These are phyloP conservation scores for Speleostelium caveatum DNA, from an alignment of 78 protist species.

Conservation along the genomic window DNA sequence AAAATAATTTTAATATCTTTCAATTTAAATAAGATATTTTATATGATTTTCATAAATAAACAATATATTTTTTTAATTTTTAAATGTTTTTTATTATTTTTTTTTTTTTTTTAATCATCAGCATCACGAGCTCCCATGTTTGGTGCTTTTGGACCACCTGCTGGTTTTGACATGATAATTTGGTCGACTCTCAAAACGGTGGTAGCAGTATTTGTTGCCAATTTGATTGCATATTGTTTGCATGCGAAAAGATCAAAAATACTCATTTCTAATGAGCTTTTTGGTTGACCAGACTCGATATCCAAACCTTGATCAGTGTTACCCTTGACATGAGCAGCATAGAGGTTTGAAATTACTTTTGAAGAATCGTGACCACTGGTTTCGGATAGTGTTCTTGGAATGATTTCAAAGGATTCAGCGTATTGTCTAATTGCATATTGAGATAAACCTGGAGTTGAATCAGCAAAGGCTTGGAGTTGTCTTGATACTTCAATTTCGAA, in stretches of 20 bases:
- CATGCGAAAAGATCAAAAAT: slow-evolving; percentile 88
- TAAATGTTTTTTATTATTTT: neutral
- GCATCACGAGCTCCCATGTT: slow-evolving; percentile 24
- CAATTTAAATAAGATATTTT: too few species aligned
- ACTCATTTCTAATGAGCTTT: slow-evolving; percentile 66
- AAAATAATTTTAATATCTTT: too few species aligned
- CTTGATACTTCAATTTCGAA: slow-evolving; percentile 94
- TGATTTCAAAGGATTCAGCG: slow-evolving; percentile 96
- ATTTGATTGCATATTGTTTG: slow-evolving; percentile 86
- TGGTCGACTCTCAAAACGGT: slow-evolving; percentile 99
- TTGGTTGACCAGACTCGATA: slow-evolving; percentile 77
- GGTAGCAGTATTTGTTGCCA: slow-evolving; percentile 98
- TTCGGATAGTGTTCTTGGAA: slow-evolving; percentile 98
- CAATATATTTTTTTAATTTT: neutral
- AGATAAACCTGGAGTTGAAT: slow-evolving; percentile 89
- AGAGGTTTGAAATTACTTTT: slow-evolving; percentile 86
- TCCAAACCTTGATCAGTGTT: slow-evolving; percentile 91
- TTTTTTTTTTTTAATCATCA: slow-evolving; percentile 43
- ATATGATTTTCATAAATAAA: too few species aligned
- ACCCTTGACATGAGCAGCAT: slow-evolving; percentile 95
- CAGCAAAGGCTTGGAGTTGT: slow-evolving; percentile 72
- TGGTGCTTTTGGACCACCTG: slow-evolving; percentile 97
- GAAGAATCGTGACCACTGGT: slow-evolving; percentile 93
- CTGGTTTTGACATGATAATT: slow-evolving; percentile 98
- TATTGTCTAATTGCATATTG: slow-evolving; percentile 97